Conservation (phyloP, 2,329 filamentous ascomycete genomes). For the Fusarium nematophilum region DNA sequence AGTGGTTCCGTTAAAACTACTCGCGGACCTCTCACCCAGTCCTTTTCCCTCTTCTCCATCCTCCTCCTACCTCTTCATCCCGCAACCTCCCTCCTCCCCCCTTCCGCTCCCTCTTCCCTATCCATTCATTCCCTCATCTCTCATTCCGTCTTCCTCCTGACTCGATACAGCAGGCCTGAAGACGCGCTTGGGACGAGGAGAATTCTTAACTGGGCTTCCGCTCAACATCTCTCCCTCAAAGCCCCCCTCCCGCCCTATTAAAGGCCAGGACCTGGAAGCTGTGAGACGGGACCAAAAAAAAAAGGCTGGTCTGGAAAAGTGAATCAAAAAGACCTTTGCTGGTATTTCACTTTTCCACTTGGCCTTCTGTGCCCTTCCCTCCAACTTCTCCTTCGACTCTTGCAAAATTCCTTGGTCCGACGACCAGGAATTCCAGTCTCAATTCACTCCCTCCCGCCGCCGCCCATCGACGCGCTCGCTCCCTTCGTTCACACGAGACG, state of each 20-base stretch:
- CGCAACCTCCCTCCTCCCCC: conserved; percentile 53
- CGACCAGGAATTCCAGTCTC: conserved; percentile 55
- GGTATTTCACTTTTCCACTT: conserved; percentile 52
- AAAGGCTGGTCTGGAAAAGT: conserved; percentile 43
- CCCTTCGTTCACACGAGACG: conserved; percentile 43
- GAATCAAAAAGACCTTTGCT: conserved; percentile 53
- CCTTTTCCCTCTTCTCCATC: conserved; percentile 65
- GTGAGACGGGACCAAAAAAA: conserved; percentile 40
- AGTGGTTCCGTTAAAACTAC: conserved; percentile 52
- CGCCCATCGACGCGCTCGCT: conserved; percentile 44
- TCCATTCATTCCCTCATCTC: conserved; percentile 66
- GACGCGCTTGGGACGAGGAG: conserved; percentile 51
- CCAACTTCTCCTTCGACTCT: conserved; percentile 34
- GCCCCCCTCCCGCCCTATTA: conserved; percentile 40
- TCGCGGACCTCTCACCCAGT: conserved; percentile 61
- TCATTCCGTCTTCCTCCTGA: conserved; percentile 61
- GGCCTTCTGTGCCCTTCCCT: conserved; percentile 34
- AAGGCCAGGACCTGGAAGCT: conserved; percentile 45
- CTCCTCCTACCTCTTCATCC: conserved; percentile 63
- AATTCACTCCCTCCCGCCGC: conserved; percentile 40
- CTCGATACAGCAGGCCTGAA: conserved; percentile 51
- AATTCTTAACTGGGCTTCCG: conserved; percentile 43
- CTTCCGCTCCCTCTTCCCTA: conserved; percentile 54
- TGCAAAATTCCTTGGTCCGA: conserved; percentile 57
- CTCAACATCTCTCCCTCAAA: conserved; percentile 36